Evolutionary conservation across 2,329 filamentous ascomycete species (phyloP).

Genomic region (Colletotrichum aenigma): DNA sequence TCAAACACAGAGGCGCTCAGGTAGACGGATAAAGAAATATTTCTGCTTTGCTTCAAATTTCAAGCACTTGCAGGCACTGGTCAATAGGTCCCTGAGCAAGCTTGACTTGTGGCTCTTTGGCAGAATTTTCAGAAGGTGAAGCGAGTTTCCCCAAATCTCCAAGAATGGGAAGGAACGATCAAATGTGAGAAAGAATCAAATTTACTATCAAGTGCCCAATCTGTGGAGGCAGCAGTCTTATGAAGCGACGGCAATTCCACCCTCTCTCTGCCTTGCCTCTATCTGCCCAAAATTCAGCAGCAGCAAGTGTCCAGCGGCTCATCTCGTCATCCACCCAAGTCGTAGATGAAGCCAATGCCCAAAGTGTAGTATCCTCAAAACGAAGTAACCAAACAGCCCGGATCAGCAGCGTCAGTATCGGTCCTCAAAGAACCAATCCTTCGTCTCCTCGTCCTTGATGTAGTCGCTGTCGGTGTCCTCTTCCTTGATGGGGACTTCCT

Average conservation of each 20-base stretch:
- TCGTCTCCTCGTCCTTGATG: neutral
- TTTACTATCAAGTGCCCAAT: neutral
- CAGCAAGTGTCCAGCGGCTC: neutral
- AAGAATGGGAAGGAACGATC: neutral
- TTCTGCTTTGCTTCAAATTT: neutral
- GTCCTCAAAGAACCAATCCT: neutral
- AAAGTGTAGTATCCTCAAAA: neutral
- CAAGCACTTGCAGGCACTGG: neutral
- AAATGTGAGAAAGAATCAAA: neutral
- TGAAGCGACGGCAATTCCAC: neutral
- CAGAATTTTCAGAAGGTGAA: neutral
- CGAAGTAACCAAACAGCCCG: neutral
- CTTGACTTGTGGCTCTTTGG: neutral
- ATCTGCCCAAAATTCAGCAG: neutral
- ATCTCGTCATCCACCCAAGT: neutral
- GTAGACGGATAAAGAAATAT: accelerated
- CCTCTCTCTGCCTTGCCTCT: neutral
- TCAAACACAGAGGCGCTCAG: neutral
- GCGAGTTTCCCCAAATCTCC: too few relatives aligned
- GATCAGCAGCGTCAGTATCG: neutral
- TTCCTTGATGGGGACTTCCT: neutral
- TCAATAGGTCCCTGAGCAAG: neutral
- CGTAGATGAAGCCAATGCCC: neutral
- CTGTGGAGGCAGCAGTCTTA: neutral
- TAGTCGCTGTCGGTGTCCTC: neutral